These are phyloP conservation scores for Heterobasidion parviporum DNA, from an alignment of 1,284 basidiomycete genomes.

Conservation along the genomic window DNA sequence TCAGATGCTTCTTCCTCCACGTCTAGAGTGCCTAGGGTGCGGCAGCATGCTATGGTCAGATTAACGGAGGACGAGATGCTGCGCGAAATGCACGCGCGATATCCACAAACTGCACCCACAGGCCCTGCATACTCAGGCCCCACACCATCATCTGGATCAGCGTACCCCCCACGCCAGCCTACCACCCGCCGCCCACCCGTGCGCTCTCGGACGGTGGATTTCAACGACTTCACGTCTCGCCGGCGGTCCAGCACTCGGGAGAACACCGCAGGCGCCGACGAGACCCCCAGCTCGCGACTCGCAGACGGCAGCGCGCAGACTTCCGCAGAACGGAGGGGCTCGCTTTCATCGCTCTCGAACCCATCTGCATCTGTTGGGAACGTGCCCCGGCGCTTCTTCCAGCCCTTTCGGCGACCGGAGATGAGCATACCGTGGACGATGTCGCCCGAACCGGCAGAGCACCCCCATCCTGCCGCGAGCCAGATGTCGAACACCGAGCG, in stretches of 20 bases:
- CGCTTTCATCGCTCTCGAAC: too few relatives aligned
- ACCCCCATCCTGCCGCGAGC: neutral
- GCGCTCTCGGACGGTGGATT: slow-evolving; percentile 51
- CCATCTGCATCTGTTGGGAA: too few relatives aligned
- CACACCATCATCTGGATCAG: slow-evolving; percentile 6
- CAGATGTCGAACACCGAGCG: neutral
- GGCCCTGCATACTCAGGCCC: slow-evolving; percentile 6
- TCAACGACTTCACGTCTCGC: slow-evolving; percentile 59
- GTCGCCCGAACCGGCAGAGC: slow-evolving; percentile 1
- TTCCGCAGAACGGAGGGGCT: too few relatives aligned
- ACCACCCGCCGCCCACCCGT: slow-evolving; percentile 24
- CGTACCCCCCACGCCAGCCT: slow-evolving; percentile 31
- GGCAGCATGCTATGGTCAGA: too few relatives aligned
- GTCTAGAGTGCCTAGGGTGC: too few relatives aligned
- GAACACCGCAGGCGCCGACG: too few relatives aligned
- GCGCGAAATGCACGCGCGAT: too few relatives aligned
- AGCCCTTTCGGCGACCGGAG: slow-evolving; percentile 7
- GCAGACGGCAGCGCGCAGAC: too few relatives aligned
- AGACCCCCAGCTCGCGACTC: too few relatives aligned
- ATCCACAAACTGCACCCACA: too few relatives aligned
- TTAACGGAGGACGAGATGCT: too few relatives aligned
- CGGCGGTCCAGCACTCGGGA: slow-evolving; percentile 30
- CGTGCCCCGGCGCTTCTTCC: slow-evolving; percentile 10
- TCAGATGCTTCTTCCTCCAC: too few relatives aligned
- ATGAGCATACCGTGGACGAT: slow-evolving; percentile 5